A percentile compares a stretch with the other conserved stretches of the same genome.
These are phyloP conservation scores for Phytomonas francai DNA, from an alignment of 208 protist genomes.

Conservation along the genomic window DNA sequence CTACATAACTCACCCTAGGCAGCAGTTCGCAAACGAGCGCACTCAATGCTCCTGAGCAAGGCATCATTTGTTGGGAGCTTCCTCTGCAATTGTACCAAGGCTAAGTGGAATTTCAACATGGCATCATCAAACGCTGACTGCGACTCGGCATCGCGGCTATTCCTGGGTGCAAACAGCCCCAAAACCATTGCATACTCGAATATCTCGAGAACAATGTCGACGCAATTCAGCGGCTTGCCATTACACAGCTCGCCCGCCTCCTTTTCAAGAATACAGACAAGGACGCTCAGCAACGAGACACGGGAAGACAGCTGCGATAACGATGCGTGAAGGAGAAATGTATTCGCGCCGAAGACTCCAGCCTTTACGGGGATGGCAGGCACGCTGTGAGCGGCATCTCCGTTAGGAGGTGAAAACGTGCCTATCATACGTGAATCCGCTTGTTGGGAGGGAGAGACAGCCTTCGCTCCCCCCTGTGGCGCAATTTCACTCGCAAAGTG, in stretches of 20 bases:
- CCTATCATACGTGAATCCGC: background rate
- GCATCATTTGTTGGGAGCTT: background rate
- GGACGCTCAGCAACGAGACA: slow-evolving; percentile 4
- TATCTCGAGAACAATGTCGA: background rate
- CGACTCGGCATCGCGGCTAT: background rate
- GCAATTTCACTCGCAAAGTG: background rate
- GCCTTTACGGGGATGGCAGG: background rate
- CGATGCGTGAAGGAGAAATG: background rate
- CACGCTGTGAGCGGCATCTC: background rate
- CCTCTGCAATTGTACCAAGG: background rate
- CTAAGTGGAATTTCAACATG: background rate
- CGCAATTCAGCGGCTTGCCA: background rate
- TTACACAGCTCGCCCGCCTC: background rate
- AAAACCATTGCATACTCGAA: background rate
- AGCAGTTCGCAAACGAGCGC: background rate
- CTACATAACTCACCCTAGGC: background rate
- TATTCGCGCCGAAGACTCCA: slow-evolving; percentile 6
- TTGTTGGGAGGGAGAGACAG: background rate
- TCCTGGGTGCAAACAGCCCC: background rate
- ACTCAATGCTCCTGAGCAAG: background rate
- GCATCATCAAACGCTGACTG: background rate
- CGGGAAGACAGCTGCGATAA: background rate
- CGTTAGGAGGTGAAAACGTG: background rate
- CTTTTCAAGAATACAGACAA: slow-evolving; percentile 2
- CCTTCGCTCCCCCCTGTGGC: background rate